A percentile compares a stretch with the other conserved stretches of the same genome.
Conservation (phyloP, 768 basidiomycete species). For the Boletus rubroflammeus region DNA sequence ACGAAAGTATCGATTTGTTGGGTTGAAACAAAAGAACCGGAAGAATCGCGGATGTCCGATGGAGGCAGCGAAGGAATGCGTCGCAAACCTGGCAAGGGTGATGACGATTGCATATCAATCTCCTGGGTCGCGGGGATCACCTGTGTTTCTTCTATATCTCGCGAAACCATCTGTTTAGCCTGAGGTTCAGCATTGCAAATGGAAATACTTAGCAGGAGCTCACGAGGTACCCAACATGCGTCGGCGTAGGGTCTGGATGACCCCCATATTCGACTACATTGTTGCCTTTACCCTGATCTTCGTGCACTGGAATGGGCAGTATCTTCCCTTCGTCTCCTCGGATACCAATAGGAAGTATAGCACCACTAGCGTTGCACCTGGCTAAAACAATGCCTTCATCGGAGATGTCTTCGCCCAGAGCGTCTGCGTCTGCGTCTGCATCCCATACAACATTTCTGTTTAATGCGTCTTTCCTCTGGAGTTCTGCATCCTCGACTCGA, state of each 20-base stretch:
- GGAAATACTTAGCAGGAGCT: constrained; percentile 10
- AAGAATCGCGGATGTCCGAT: constrained; percentile 23
- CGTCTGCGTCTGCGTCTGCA: constrained; percentile 57
- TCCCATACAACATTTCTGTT: constrained; percentile 64
- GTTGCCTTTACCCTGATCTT: constrained; percentile 5
- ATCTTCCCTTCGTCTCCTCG: constrained; percentile 55
- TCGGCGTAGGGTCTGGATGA: constrained; percentile 47
- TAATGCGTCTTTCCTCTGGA: constrained; percentile 60
- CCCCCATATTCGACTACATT: constrained; percentile 44
- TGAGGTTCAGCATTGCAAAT: neutral
- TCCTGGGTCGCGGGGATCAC: constrained; percentile 36
- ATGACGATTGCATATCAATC: constrained; percentile 23
- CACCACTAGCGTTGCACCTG: constrained; percentile 16
- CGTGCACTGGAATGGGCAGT: constrained; percentile 37
- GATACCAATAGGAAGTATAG: constrained; percentile 50
- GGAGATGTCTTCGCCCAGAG: constrained; percentile 49
- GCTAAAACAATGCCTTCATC: constrained; percentile 28
- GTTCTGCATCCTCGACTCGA: constrained; percentile 52
- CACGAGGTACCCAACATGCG: constrained; percentile 56
- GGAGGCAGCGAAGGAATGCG: constrained; percentile 24
- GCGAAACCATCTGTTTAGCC: constrained; percentile 17
- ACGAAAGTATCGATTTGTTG: constrained; percentile 39
- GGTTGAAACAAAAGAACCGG: constrained; percentile 20
- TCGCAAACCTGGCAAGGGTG: constrained; percentile 14
- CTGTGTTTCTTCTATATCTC: constrained; percentile 50